phyloP scores from a whole-genome alignment of 2,329 filamentous ascomycete species.

The Sclerotinia trifoliorum region DNA sequence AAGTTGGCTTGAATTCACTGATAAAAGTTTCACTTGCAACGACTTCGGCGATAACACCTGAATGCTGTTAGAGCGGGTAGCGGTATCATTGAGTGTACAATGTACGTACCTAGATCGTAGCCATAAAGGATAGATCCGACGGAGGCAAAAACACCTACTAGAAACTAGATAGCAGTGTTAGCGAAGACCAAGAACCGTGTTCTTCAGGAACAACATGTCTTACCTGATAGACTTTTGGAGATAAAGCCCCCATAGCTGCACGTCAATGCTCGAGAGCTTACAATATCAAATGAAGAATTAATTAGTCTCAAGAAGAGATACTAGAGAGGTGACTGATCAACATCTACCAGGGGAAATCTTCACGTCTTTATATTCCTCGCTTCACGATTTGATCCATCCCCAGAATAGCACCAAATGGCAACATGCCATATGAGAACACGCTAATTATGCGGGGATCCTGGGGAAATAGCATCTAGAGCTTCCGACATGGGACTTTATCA shows the following conservation, averaged over 20 bases:
- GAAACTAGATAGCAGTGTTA: slow-evolving; percentile 35
- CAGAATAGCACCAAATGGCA: slow-evolving; percentile 1
- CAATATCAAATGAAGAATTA: background rate
- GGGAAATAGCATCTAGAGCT: slow-evolving; percentile 7
- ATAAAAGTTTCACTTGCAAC: slow-evolving; percentile 50
- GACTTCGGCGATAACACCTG: slow-evolving; percentile 34
- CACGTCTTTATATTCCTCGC: slow-evolving; percentile 19
- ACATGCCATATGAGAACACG: background rate
- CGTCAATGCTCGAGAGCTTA: slow-evolving; percentile 11
- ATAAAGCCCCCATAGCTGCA: slow-evolving; percentile 34
- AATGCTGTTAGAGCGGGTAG: background rate
- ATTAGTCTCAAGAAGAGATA: slow-evolving; percentile 7
- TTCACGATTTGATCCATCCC: background rate
- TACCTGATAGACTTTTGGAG: slow-evolving; percentile 41
- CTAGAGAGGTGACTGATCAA: background rate
- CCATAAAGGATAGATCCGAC: slow-evolving; percentile 55
- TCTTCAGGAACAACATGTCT: slow-evolving; percentile 1
- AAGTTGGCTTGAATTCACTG: slow-evolving; percentile 42
- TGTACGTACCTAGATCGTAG: slow-evolving; percentile 55
- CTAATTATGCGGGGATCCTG: slow-evolving; percentile 23
- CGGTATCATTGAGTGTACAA: slow-evolving; percentile 16
- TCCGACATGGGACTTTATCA: background rate
- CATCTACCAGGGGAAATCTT: background rate
- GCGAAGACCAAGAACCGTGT: background rate
- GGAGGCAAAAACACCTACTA: slow-evolving; percentile 50